A percentile compares a stretch with the other conserved stretches of the same genome.
These are phyloP conservation scores for Carex cristatella DNA, from an alignment of 176 grass and related monocot genomes.

Conservation along the genomic window DNA sequence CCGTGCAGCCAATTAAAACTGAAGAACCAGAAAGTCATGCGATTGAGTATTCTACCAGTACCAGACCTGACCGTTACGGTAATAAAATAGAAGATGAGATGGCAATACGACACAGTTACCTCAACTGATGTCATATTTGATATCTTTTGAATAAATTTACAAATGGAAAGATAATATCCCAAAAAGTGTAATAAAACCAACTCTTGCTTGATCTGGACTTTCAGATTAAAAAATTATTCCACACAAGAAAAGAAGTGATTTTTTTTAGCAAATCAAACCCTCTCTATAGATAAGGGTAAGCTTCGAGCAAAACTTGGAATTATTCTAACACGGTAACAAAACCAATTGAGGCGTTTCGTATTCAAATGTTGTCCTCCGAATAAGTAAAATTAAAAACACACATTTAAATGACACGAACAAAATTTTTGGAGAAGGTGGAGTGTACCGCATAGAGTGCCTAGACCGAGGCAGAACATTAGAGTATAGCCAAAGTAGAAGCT, in stretches of 20 bases:
- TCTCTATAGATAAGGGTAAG: background rate
- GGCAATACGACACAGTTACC: too few relatives aligned
- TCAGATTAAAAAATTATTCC: background rate
- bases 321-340: slow-evolving; percentile 9
- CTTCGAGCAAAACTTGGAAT: background rate
- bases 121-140: too few relatives aligned
- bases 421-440: background rate
- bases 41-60: too few relatives aligned
- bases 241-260: background rate
- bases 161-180: too few relatives aligned
- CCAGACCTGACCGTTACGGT: too few relatives aligned
- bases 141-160: too few relatives aligned
- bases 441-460: slow-evolving; percentile 93
- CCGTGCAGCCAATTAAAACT: background rate
- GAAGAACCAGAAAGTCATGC: background rate
- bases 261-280: background rate
- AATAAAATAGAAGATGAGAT: too few relatives aligned
- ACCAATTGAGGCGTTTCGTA: background rate
- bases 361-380: background rate
- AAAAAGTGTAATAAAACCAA: background rate
- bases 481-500: slow-evolving; percentile 98
- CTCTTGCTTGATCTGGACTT: background rate
- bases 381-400: background rate
- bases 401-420: background rate
- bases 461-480: slow-evolving; percentile 90